Evolutionary conservation across 768 basidiomycete species (phyloP), one percentile per base, ranked within the genome.

Genomic region (Kwoniella sp.): DNA sequence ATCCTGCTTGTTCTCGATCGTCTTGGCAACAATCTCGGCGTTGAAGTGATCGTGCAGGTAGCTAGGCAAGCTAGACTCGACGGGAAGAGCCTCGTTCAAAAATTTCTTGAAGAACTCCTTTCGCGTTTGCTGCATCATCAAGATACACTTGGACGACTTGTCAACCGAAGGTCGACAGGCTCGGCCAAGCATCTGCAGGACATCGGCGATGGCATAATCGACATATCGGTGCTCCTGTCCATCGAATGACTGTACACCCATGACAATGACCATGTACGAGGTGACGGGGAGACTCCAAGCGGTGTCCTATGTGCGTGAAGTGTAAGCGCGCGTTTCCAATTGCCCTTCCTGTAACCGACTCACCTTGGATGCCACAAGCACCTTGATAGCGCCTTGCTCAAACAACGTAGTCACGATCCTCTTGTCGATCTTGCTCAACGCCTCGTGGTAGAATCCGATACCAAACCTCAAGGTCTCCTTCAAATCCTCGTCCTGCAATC

Each of bases 81-180:
- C 95, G 5, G 93, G 95, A 23, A 99, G 77, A n/a, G 93, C 95
- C 71, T 98, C 92, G 1, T 85, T 85, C 44, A 99, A 74, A 82
- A 98, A 98, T 75, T 96, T 98, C 77, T 91, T 93, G 81, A 92
- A 98, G 75, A 98, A 99, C 71, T 98, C 93, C 75, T 98, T 99
- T 29, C 92, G 81, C 0, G 89, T 93, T 74, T 93, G 89, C 65
- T 98, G 93, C 66, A 89, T 90, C 91, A 99, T 96, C 31, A 96
- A 77, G 2, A 99, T 86, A 65, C 93, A 98, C 12, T 90, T 86
- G 62, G 89, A 91, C 53, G 86, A 84, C 2, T 86, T 84, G 62
- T 98, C 95, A 62, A 89, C 83, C 33, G 77, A 73, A 6, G 95
- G 93, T 14, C 92, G 85, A 72, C 92, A 96, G 0, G 95, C 95